Percentiles rank a stretch among this genome's conserved stretches.
Conservation (phyloP, 345 rosid species). For the Barbarea vulgaris region DNA sequence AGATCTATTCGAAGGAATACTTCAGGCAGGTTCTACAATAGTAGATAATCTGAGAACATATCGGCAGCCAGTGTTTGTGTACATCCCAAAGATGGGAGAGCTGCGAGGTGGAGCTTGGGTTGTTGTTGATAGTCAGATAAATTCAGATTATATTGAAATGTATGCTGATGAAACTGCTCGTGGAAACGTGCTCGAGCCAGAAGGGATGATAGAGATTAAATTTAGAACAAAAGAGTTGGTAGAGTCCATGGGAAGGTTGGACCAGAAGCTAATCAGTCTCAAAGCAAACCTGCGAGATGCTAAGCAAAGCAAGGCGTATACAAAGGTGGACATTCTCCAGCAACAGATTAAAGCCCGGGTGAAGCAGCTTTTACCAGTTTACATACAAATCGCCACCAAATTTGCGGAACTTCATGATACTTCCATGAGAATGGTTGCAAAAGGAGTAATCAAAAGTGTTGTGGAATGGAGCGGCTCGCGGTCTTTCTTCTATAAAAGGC, state of each 20-base stretch:
- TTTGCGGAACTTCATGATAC: slow-evolving; percentile 97
- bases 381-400: slow-evolving; percentile 90
- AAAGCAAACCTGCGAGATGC: slow-evolving; percentile 74
- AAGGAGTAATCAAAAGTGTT: slow-evolving; percentile 88
- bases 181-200: slow-evolving; percentile 97
- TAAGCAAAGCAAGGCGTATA: slow-evolving; percentile 47
- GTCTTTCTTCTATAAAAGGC: slow-evolving; percentile 69
- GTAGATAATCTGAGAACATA: slow-evolving; percentile 96
- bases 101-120: slow-evolving; percentile 99
- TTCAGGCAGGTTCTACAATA: slow-evolving; percentile 95
- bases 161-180: slow-evolving; percentile 94
- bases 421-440: slow-evolving; percentile 91
- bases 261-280: slow-evolving; percentile 60
- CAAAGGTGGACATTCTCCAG: slow-evolving; percentile 53
- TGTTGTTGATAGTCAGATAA: slow-evolving; percentile 90
- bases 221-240: slow-evolving; percentile 86
- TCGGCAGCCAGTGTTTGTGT: slow-evolving; percentile 93
- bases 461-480: slow-evolving; percentile 84
- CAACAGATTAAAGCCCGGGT: slow-evolving; percentile 77
- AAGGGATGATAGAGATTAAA: slow-evolving; percentile 94
- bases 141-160: slow-evolving; percentile 93
- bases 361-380: slow-evolving; percentile 82
- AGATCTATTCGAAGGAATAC: slow-evolving; percentile 98
- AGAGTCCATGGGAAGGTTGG: slow-evolving; percentile 98
- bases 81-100: slow-evolving; percentile 97